Evolutionary conservation across 371 early-diverging fungal species (phyloP).

Genomic region (Lichtheimia hyalospora): DNA sequence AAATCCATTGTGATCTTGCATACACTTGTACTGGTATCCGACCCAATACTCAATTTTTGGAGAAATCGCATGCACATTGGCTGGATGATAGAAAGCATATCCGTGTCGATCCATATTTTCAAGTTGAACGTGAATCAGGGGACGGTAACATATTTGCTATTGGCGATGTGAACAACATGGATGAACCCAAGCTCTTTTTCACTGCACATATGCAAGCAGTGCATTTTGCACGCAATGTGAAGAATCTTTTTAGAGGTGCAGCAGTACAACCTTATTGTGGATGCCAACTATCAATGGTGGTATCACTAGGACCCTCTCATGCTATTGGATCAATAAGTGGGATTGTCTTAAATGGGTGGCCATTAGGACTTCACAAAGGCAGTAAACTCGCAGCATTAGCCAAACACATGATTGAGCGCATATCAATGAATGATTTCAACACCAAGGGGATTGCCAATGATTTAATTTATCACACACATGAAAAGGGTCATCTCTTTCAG

Average conservation of each 20-base stretch:
- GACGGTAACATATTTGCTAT: slow-evolving; percentile 28
- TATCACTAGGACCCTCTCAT: slow-evolving; percentile 32
- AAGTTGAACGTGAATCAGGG: slow-evolving; percentile 12
- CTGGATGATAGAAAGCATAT: slow-evolving; percentile 29
- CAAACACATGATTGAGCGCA: slow-evolving; percentile 28
- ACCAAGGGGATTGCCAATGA: slow-evolving; percentile 20
- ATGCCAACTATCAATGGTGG: slow-evolving; percentile 21
- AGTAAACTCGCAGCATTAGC: slow-evolving; percentile 23
- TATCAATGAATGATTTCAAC: slow-evolving; percentile 30
- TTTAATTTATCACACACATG: slow-evolving; percentile 26
- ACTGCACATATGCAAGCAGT: slow-evolving; percentile 47
- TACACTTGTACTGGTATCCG: slow-evolving; percentile 30
- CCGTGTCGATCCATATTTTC: slow-evolving; percentile 23
- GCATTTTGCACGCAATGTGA: slow-evolving; percentile 24
- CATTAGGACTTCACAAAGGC: slow-evolving; percentile 23
- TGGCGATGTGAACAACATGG: slow-evolving; percentile 29
- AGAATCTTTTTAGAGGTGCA: neutral
- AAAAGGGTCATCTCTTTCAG: slow-evolving; percentile 11
- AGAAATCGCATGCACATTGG: slow-evolving; percentile 17
- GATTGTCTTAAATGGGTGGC: slow-evolving; percentile 27
- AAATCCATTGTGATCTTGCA: slow-evolving; percentile 25
- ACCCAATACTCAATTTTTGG: slow-evolving; percentile 31
- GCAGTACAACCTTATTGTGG: slow-evolving; percentile 23
- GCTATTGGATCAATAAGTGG: slow-evolving; percentile 24
- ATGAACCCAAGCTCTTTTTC: slow-evolving; percentile 45